These are phyloP conservation scores for Salinomyces thailandicus DNA, from an alignment of 2,329 filamentous ascomycete genomes.

Conservation along the genomic window DNA sequence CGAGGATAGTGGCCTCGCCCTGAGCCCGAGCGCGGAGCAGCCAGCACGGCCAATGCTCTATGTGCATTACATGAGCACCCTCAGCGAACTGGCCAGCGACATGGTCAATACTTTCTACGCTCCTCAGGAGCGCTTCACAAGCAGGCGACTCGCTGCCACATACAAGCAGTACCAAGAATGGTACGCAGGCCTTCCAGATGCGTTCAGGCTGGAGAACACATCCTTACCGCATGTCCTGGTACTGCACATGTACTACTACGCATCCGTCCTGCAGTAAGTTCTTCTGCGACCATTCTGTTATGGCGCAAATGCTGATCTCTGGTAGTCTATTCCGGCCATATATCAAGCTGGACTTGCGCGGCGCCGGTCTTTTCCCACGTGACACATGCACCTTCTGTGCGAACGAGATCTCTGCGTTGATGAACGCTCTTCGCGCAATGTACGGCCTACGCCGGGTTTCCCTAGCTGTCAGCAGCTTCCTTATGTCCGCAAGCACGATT, in stretches of 20 bases:
- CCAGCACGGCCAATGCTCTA: slow-evolving; percentile 44
- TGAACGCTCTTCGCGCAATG: slow-evolving; percentile 33
- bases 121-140: slow-evolving; percentile 54
- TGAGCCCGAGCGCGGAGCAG: slow-evolving; percentile 56
- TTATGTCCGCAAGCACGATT: slow-evolving; percentile 34
- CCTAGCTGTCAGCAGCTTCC: slow-evolving; percentile 29
- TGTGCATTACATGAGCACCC: slow-evolving; percentile 50
- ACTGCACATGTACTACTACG: slow-evolving; percentile 35
- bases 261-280: slow-evolving; percentile 49
- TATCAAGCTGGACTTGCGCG: slow-evolving; percentile 49
- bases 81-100: slow-evolving; percentile 64
- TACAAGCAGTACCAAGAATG: slow-evolving; percentile 62
- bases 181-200: slow-evolving; percentile 58
- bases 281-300: neutral
- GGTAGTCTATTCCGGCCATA: slow-evolving; percentile 62
- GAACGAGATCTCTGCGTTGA: slow-evolving; percentile 34
- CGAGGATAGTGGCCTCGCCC: slow-evolving; percentile 22
- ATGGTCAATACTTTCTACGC: slow-evolving; percentile 63
- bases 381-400: slow-evolving; percentile 51
- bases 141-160: slow-evolving; percentile 50
- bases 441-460: slow-evolving; percentile 34
- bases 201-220: slow-evolving; percentile 54
- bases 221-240: slow-evolving; percentile 64
- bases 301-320: slow-evolving; percentile 30
- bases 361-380: slow-evolving; percentile 52